phyloP scores from a whole-genome alignment of 768 basidiomycete species.

The Asterophora parasitica region DNA sequence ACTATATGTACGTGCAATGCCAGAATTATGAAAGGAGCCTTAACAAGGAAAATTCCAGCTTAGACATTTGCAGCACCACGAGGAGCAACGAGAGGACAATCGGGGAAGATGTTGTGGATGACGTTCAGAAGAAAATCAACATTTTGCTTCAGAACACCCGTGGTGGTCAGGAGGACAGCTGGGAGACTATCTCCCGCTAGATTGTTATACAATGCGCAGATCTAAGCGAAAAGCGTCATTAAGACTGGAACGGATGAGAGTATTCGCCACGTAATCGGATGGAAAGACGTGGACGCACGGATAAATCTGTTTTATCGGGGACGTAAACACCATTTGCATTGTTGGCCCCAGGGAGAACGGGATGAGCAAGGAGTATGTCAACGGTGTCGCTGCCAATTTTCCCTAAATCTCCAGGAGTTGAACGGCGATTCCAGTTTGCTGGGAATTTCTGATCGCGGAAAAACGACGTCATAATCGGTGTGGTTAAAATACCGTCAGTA shows the following conservation, averaged over 20 bases:
- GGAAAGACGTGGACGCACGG: too few species aligned
- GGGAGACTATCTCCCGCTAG: conserved; percentile 12
- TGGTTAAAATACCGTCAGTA: too few species aligned
- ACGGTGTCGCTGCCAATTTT: neutral
- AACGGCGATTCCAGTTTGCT: conserved; percentile 8
- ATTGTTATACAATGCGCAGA: conserved; percentile 7
- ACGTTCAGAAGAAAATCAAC: conserved; percentile 4
- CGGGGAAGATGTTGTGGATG: neutral
- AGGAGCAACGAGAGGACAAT: neutral
- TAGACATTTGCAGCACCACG: neutral
- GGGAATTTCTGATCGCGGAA: conserved; percentile 16
- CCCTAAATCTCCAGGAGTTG: conserved; percentile 3
- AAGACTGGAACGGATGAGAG: too few species aligned
- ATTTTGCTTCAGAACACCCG: conserved; percentile 12
- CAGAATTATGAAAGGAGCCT: too few species aligned
- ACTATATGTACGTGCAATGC: too few species aligned
- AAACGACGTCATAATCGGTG: neutral
- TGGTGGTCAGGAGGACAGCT: conserved; percentile 13
- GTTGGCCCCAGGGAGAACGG: conserved; percentile 11
- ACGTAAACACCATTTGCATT: neutral
- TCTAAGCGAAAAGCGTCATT: neutral
- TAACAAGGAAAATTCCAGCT: too few species aligned
- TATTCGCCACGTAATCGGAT: too few species aligned
- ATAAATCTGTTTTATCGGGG: too few species aligned
- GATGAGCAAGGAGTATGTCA: conserved; percentile 1